phyloP scores from a whole-genome alignment of 305 asterid species.

The Euphrasia arctica region DNA sequence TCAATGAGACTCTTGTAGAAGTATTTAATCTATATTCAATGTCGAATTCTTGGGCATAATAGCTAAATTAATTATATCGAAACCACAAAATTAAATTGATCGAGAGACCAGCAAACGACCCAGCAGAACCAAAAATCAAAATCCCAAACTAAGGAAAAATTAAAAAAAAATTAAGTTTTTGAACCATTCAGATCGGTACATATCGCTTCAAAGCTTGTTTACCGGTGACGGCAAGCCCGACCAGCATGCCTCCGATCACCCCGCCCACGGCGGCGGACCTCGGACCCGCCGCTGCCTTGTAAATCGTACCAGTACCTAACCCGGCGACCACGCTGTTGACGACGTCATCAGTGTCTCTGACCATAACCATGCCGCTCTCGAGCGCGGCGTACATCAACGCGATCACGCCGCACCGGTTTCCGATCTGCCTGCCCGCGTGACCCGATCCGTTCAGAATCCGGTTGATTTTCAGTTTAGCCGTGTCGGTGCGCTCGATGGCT shows the following conservation, averaged over 20 bases:
- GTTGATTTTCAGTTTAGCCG: slow-evolving; percentile 65
- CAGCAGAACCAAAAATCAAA: slow-evolving; percentile 13
- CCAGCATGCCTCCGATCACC: slow-evolving; percentile 81
- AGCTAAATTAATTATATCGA: slow-evolving; percentile 28
- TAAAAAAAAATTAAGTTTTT: no score
- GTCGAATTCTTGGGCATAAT: slow-evolving; percentile 20
- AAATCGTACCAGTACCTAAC: slow-evolving; percentile 83
- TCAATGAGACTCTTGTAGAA: slow-evolving; percentile 20
- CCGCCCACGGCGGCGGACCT: slow-evolving; percentile 97
- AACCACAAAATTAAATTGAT: slow-evolving; percentile 28
- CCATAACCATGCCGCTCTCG: slow-evolving; percentile 85
- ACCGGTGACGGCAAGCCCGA: slow-evolving; percentile 75
- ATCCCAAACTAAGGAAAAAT: slow-evolving; percentile 8
- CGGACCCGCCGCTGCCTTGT: slow-evolving; percentile 87
- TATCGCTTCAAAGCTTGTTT: slow-evolving; percentile 85
- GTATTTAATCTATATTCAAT: slow-evolving; percentile 11
- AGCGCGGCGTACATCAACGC: slow-evolving; percentile 83
- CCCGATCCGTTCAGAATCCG: slow-evolving; percentile 85
- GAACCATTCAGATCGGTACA: slow-evolving; percentile 53
- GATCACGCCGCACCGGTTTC: slow-evolving; percentile 80
- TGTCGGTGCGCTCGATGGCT: slow-evolving; percentile 69
- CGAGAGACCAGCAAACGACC: slow-evolving; percentile 4
- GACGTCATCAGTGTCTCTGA: slow-evolving; percentile 81
- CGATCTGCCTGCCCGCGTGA: slow-evolving; percentile 62
- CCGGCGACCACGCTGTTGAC: slow-evolving; percentile 94